These are phyloP conservation scores for Fusarium graminum DNA, from an alignment of 2,329 filamentous ascomycete genomes.

Conservation along the genomic window DNA sequence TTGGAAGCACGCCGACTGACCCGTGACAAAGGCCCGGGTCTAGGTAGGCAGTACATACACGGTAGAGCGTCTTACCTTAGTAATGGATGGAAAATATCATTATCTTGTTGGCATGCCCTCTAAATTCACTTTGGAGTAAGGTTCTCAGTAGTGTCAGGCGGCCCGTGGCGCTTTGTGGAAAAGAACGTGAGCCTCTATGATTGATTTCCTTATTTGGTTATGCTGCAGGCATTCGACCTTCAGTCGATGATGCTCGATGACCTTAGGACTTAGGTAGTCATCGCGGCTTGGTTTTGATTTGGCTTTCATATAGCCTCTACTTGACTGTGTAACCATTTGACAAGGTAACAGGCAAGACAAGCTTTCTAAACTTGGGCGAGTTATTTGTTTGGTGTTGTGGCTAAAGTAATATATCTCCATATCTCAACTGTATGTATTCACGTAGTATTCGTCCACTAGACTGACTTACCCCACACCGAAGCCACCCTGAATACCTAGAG, in stretches of 20 bases:
- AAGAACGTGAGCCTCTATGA: not conserved
- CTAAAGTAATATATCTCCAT: constrained; percentile 3
- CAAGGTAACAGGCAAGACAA: no score
- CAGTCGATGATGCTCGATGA: not conserved
- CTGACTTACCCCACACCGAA: constrained; percentile 23
- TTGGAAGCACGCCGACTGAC: constrained; percentile 1
- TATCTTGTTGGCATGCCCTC: constrained; percentile 20
- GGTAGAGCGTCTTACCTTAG: not conserved
- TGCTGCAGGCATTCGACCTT: not conserved
- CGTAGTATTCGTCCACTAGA: constrained; percentile 2
- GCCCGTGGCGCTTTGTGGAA: constrained; percentile 31
- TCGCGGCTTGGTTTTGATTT: not conserved
- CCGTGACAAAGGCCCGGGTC: constrained; percentile 2
- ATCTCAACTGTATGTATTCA: constrained; percentile 1
- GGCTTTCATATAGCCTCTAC: not conserved
- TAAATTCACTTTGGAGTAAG: constrained; percentile 15
- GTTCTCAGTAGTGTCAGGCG: constrained; percentile 37
- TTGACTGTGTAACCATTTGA: no score
- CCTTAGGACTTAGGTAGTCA: no score
- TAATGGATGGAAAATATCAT: not conserved
- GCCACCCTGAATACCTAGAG: constrained; percentile 13
- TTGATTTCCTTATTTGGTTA: constrained; percentile 2
- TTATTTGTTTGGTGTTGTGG: not conserved
- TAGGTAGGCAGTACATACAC: not conserved
- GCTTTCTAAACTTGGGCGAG: no score